Conservation (phyloP, 2,329 filamentous ascomycete species). For the Plenodomus lindquistii region DNA sequence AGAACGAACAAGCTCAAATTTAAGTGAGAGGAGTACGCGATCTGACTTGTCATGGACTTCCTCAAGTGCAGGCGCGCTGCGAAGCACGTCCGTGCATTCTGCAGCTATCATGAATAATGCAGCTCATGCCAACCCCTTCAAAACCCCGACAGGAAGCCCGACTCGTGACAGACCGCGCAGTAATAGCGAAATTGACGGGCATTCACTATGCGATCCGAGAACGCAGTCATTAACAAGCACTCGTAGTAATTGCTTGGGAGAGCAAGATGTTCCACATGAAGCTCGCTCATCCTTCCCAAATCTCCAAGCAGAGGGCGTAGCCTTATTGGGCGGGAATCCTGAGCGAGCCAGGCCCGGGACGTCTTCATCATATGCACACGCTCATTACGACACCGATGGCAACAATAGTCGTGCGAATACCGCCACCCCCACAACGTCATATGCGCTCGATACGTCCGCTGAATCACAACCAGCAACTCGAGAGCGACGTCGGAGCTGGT, state of each 20-base stretch:
- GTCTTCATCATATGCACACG: conserved; percentile 31
- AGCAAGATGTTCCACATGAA: conserved; percentile 56
- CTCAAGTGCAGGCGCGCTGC: conserved; percentile 44
- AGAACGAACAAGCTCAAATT: conserved; percentile 58
- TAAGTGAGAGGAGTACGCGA: conserved; percentile 57
- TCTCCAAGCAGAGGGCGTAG: conserved; percentile 57
- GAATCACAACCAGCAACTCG: conserved; percentile 15
- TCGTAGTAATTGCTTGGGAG: conserved; percentile 42
- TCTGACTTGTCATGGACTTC: conserved; percentile 51
- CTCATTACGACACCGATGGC: conserved; percentile 26
- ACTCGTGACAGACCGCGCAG: conserved; percentile 22
- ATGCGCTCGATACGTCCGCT: conserved; percentile 19
- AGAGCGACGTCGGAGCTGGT: conserved; percentile 41
- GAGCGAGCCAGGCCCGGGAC: conserved; percentile 37
- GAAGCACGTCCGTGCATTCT: conserved; percentile 52
- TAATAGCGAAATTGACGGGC: conserved; percentile 21
- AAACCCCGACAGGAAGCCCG: conserved; percentile 38
- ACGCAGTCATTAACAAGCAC: conserved; percentile 42
- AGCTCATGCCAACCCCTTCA: conserved; percentile 35
- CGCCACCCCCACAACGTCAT: conserved; percentile 31
- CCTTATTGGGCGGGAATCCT: conserved; percentile 52
- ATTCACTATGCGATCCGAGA: conserved; percentile 25
- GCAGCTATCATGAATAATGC: conserved; percentile 43
- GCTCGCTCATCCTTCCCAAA: conserved; percentile 55
- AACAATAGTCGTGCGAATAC: conserved; percentile 28